Evolutionary conservation across 495 filamentous ascomycete species (phyloP).

Genomic region (Tuber borchii): DNA sequence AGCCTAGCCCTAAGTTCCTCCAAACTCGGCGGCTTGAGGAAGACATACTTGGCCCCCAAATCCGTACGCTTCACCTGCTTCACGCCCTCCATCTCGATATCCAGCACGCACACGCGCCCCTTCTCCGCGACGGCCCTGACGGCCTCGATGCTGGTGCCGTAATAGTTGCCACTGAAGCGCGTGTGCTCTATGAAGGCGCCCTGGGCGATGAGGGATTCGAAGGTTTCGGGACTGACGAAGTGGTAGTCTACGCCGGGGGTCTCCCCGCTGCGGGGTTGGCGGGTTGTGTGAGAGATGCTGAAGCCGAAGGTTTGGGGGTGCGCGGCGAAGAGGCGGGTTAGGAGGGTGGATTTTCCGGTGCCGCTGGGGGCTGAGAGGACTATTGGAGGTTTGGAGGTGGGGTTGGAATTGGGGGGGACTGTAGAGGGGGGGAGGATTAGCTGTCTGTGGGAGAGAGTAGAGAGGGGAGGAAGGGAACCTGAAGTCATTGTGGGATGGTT

Average conservation of each 20-base stretch:
- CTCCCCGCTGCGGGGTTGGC: conserved; percentile 69
- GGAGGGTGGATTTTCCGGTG: conserved; percentile 81
- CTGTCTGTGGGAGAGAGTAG: background rate
- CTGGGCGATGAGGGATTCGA: conserved; percentile 59
- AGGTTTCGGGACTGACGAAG: conserved; percentile 64
- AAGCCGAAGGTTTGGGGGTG: conserved; percentile 76
- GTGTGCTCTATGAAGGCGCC: conserved; percentile 85
- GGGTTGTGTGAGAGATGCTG: conserved; percentile 81
- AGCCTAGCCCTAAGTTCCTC: conserved; percentile 69
- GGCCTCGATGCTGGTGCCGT: conserved; percentile 73
- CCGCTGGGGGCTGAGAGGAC: conserved; percentile 83
- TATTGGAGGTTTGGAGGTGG: conserved; percentile 52
- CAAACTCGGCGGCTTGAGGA: conserved; percentile 72
- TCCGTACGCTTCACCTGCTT: conserved; percentile 81
- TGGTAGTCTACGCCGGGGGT: conserved; percentile 72
- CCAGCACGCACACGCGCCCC: conserved; percentile 61
- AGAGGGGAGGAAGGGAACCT: conserved; percentile 5
- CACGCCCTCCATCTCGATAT: conserved; percentile 83
- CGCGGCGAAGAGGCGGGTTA: conserved; percentile 61
- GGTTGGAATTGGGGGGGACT: background rate
- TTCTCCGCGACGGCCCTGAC: conserved; percentile 66
- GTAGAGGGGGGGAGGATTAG: background rate
- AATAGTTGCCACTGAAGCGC: conserved; percentile 77
- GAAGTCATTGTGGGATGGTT: conserved; percentile 12
- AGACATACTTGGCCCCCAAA: conserved; percentile 74